A percentile compares a stretch with the other conserved stretches of the same genome.
Evolutionary conservation across 2,329 filamentous ascomycete genomes (phyloP).

Genomic region (Ceratocystis variospora): DNA sequence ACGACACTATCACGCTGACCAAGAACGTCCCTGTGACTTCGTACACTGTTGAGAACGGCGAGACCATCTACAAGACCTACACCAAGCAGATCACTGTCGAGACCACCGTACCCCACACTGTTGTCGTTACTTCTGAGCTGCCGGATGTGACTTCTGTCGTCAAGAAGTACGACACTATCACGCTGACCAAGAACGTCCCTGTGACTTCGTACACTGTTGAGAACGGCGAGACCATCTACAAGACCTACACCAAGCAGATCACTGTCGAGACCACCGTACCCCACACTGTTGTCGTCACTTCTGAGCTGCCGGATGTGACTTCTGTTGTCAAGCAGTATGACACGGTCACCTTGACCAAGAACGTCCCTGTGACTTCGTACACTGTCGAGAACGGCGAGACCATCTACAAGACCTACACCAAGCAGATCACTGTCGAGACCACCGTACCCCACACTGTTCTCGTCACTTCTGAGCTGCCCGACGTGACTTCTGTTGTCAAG

Average conservation of each 20-base stretch:
- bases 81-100: not conserved
- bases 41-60: conserved; percentile 8
- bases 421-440: conserved; percentile 7
- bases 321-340: not conserved
- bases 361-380: not conserved
- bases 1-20: conserved; percentile 5
- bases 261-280: conserved; percentile 4
- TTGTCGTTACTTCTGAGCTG: conserved; percentile 3
- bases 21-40: conserved; percentile 5
- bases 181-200: not conserved
- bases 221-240: conserved; percentile 13
- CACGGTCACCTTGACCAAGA: not conserved
- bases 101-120: not conserved
- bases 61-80: conserved; percentile 3
- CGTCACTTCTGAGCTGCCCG: conserved; percentile 11
- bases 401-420: conserved; percentile 10
- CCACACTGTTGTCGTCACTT: conserved; percentile 1
- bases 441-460: conserved; percentile 1
- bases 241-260: not conserved
- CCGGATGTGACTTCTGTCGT: not conserved
- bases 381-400: conserved; percentile 13
- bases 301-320: conserved; percentile 5
- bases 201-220: conserved; percentile 10
- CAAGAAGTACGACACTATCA: conserved; percentile 6
- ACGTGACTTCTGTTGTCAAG: not conserved